These are phyloP conservation scores for Cucumis cinereus DNA, from an alignment of 306 rosid species.

Conservation along the genomic window DNA sequence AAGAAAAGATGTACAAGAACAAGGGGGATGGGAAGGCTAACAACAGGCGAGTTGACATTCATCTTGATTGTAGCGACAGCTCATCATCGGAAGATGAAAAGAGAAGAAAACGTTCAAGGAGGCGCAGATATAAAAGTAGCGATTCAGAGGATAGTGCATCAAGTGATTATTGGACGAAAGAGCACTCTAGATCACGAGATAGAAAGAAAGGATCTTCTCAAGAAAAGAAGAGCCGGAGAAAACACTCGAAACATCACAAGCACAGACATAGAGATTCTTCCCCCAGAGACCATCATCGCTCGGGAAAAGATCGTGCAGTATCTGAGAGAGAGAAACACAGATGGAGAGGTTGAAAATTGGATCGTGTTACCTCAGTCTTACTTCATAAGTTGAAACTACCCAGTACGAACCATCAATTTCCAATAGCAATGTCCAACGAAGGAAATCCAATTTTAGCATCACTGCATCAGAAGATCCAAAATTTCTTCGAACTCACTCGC, in stretches of 20 bases:
- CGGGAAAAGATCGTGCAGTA: conserved; percentile 31
- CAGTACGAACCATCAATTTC: neutral
- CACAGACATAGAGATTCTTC: conserved; percentile 46
- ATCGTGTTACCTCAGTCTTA: neutral
- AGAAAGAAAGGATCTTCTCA: conserved; percentile 48
- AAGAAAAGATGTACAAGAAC: conserved; percentile 19
- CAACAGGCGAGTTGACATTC: conserved; percentile 15
- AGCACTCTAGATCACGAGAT: conserved; percentile 43
- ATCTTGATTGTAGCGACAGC: conserved; percentile 26
- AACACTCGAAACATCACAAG: conserved; percentile 50
- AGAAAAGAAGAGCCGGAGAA: conserved; percentile 48
- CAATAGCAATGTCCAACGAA: neutral
- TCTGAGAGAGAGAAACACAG: conserved; percentile 35
- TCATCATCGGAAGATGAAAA: conserved; percentile 51
- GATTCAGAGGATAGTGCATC: conserved; percentile 46
- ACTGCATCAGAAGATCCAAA: neutral
- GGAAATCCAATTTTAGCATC: neutral
- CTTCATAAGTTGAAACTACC: neutral
- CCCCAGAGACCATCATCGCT: conserved; percentile 27
- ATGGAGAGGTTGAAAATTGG: neutral
- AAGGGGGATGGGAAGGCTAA: conserved; percentile 26
- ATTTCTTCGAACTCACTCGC: neutral
- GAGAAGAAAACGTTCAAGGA: conserved; percentile 46
- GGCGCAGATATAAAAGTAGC: conserved; percentile 31
- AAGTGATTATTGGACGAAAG: conserved; percentile 27